Percentiles rank a stretch among this genome's conserved stretches.
These are phyloP conservation scores for Cryptosporidium viatorum DNA, from an alignment of 169 alveolate species.

Conservation along the genomic window DNA sequence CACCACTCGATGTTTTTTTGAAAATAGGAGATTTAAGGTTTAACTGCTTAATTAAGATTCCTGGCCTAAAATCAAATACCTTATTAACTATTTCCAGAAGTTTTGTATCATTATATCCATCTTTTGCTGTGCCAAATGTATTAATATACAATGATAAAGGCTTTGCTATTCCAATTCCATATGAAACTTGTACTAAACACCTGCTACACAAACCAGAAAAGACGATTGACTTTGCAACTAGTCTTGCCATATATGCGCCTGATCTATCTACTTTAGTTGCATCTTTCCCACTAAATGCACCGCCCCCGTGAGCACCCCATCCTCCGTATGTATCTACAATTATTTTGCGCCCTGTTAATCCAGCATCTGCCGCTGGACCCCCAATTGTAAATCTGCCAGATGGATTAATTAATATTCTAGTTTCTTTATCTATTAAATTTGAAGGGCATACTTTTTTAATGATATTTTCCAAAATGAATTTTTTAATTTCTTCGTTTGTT, in stretches of 20 bases:
- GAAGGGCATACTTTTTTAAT: slow-evolving; percentile 94
- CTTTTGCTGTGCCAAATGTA: slow-evolving; percentile 92
- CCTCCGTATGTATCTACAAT: slow-evolving; percentile 99
- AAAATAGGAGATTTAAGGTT: slow-evolving; percentile 90
- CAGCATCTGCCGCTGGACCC: slow-evolving; percentile 99
- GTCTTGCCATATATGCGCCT: slow-evolving; percentile 98
- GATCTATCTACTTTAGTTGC: slow-evolving; percentile 99
- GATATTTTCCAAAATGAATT: slow-evolving; percentile 91
- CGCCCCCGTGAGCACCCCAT: slow-evolving; percentile 99
- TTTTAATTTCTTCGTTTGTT: slow-evolving; percentile 84
- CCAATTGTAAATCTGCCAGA: slow-evolving; percentile 97
- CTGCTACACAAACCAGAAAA: slow-evolving; percentile 94
- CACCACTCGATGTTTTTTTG: slow-evolving; percentile 94
- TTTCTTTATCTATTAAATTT: slow-evolving; percentile 92
- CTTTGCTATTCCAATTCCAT: slow-evolving; percentile 96
- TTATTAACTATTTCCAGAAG: slow-evolving; percentile 90
- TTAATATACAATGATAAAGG: slow-evolving; percentile 97
- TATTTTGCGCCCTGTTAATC: slow-evolving; percentile 98
- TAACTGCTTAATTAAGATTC: slow-evolving; percentile 92
- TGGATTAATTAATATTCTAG: slow-evolving; percentile 95
- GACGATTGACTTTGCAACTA: slow-evolving; percentile 98
- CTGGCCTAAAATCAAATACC: slow-evolving; percentile 97
- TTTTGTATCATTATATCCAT: slow-evolving; percentile 92
- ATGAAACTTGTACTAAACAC: slow-evolving; percentile 95
- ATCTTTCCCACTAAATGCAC: slow-evolving; percentile 99